These are phyloP conservation scores for Exophiala dermatitidis DNA, from an alignment of 2,329 filamentous ascomycete genomes.

Conservation along the genomic window DNA sequence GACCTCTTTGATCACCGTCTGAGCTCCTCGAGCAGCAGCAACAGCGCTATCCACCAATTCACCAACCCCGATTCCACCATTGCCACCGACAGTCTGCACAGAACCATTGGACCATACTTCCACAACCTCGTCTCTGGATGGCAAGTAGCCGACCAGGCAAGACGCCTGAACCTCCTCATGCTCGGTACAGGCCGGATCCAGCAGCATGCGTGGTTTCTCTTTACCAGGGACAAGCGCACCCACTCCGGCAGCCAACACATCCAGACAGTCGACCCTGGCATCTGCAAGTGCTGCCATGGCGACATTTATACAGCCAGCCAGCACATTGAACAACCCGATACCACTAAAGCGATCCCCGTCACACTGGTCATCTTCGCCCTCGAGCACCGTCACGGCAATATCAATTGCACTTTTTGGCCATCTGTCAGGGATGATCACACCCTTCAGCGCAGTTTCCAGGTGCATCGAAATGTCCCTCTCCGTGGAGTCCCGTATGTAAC, in stretches of 20 bases:
- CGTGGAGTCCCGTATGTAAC: constrained; percentile 75
- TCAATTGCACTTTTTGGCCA: constrained; percentile 99
- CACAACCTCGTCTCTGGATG: constrained; percentile 80
- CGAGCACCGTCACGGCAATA: constrained; percentile 83
- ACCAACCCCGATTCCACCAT: constrained; percentile 31
- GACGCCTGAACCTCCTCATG: constrained; percentile 70
- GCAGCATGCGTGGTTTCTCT: constrained; percentile 41
- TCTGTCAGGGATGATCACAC: constrained; percentile 82
- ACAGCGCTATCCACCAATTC: constrained; percentile 55
- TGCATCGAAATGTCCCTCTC: constrained; percentile 89
- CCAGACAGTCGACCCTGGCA: constrained; percentile 91
- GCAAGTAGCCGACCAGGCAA: constrained; percentile 85
- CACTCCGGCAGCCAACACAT: constrained; percentile 81
- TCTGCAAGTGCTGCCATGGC: constrained; percentile 88
- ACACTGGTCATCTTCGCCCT: constrained; percentile 70
- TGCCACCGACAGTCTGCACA: constrained; percentile 21
- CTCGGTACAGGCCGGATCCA: constrained; percentile 78
- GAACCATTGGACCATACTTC: constrained; percentile 87
- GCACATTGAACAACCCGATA: constrained; percentile 85
- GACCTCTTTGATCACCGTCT: constrained; percentile 55
- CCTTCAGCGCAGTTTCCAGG: constrained; percentile 80
- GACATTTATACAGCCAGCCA: constrained; percentile 87
- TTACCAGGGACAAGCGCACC: constrained; percentile 61
- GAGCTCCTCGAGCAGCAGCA: constrained; percentile 52
- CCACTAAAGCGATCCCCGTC: constrained; percentile 48